Conservation (phyloP, 192 early-diverging fungal genomes). For the Anaeromyces robustus region DNA sequence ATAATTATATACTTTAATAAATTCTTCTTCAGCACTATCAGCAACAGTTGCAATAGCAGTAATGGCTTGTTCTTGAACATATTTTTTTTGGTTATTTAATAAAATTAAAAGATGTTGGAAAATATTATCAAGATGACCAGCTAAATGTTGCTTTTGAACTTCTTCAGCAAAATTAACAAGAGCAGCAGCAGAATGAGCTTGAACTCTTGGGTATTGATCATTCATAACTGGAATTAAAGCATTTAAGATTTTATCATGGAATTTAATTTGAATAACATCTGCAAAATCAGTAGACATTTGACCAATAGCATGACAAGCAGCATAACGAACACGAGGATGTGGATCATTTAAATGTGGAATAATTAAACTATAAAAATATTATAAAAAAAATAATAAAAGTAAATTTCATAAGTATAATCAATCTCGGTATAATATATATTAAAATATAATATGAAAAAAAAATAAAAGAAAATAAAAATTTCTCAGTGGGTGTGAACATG, state of each 20-base stretch:
- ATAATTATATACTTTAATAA: conserved; percentile 45
- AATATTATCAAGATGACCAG: conserved; percentile 80
- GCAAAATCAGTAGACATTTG: conserved; percentile 98
- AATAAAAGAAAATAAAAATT: neutral
- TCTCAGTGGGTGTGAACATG: neutral
- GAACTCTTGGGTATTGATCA: conserved; percentile 71
- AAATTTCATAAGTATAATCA: too few species aligned
- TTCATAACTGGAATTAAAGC: conserved; percentile 79
- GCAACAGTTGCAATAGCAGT: conserved; percentile 95
- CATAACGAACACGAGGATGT: conserved; percentile 89
- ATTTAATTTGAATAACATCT: conserved; percentile 48
- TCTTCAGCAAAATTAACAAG: conserved; percentile 97
- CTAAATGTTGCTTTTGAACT: conserved; percentile 61
- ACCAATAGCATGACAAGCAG: conserved; percentile 88
- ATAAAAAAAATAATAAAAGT: too few species aligned
- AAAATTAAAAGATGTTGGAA: conserved; percentile 72
- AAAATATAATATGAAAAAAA: too few species aligned
- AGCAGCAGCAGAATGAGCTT: conserved; percentile 87
- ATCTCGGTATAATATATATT: too few species aligned
- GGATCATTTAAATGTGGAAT: conserved; percentile 68
- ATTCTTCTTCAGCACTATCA: conserved; percentile 82
- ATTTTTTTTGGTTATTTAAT: conserved; percentile 68
- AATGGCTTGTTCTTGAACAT: conserved; percentile 97
- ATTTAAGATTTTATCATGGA: conserved; percentile 51
- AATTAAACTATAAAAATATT: conserved; percentile 51